Evolutionary conservation across 2,329 filamentous ascomycete species (phyloP).

Genomic region (Bipolaris gigantea): DNA sequence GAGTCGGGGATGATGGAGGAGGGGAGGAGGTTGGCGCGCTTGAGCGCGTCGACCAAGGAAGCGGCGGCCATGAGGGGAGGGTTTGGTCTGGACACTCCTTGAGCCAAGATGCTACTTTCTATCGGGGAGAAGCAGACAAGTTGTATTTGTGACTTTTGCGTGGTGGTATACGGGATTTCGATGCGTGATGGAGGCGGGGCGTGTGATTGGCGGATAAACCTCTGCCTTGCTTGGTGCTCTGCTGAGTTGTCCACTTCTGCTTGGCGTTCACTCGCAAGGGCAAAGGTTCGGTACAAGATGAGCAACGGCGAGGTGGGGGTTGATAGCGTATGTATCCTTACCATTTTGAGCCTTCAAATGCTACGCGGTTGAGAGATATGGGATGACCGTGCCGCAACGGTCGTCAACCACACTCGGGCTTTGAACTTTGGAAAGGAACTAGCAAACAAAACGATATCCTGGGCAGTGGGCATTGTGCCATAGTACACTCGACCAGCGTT

Average conservation of each 20-base stretch:
- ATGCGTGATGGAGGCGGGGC: neutral
- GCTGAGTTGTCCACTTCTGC: slow-evolving; percentile 12
- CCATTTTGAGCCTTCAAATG: no score
- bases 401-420: no score
- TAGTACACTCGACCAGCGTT: no score
- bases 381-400: neutral
- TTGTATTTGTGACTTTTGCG: neutral
- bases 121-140: neutral
- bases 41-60: slow-evolving; percentile 29
- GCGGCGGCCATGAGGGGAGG: slow-evolving; percentile 1
- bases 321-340: neutral
- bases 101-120: no score
- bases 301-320: slow-evolving; percentile 1
- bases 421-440: no score
- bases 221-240: slow-evolving; percentile 1
- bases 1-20: slow-evolving; percentile 46
- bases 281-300: slow-evolving; percentile 9
- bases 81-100: neutral
- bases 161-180: slow-evolving; percentile 5
- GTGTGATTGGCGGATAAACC: slow-evolving; percentile 18
- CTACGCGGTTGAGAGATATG: no score
- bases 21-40: slow-evolving; percentile 32
- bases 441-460: no score
- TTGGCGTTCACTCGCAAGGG: slow-evolving; percentile 5
- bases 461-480: no score